Conservation (phyloP, 2,329 filamentous ascomycete species). For the Daldinia sp. region DNA sequence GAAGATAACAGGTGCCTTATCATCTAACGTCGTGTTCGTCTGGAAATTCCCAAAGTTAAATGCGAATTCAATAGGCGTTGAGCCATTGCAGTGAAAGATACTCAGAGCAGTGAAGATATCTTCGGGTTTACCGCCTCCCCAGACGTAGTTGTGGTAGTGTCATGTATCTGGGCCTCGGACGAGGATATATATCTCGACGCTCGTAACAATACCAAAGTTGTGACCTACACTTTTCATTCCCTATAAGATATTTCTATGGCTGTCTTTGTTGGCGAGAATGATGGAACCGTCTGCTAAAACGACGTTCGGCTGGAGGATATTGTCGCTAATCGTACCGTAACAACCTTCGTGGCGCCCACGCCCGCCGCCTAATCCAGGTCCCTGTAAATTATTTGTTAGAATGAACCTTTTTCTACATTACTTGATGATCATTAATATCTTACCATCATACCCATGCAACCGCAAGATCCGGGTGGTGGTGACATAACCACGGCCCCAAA, state of each 20-base stretch:
- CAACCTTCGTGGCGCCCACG: slow-evolving; percentile 39
- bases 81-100: slow-evolving; percentile 31
- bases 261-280: slow-evolving; percentile 14
- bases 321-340: slow-evolving; percentile 40
- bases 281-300: slow-evolving; percentile 34
- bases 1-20: slow-evolving; percentile 28
- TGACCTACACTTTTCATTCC: slow-evolving; percentile 19
- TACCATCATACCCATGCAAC: slow-evolving; percentile 40
- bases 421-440: neutral
- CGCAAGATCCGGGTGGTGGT: slow-evolving; percentile 30
- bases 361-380: slow-evolving; percentile 36
- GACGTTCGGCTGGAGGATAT: slow-evolving; percentile 30
- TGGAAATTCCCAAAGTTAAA: slow-evolving; percentile 26
- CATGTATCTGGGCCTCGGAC: slow-evolving; percentile 27
- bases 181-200: slow-evolving; percentile 22
- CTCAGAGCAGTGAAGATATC: slow-evolving; percentile 37
- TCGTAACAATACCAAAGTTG: slow-evolving; percentile 29
- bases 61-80: slow-evolving; percentile 24
- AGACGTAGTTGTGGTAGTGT: slow-evolving; percentile 41
- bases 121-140: slow-evolving; percentile 34
- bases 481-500: slow-evolving; percentile 27
- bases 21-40: slow-evolving; percentile 12
- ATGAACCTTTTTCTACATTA: no score
- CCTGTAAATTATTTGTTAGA: no score
- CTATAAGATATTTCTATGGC: slow-evolving; percentile 29